A percentile compares a stretch with the other conserved stretches of the same genome.
phyloP scores from a whole-genome alignment of 306 rosid species.

The Gynostemma pentaphyllum region DNA sequence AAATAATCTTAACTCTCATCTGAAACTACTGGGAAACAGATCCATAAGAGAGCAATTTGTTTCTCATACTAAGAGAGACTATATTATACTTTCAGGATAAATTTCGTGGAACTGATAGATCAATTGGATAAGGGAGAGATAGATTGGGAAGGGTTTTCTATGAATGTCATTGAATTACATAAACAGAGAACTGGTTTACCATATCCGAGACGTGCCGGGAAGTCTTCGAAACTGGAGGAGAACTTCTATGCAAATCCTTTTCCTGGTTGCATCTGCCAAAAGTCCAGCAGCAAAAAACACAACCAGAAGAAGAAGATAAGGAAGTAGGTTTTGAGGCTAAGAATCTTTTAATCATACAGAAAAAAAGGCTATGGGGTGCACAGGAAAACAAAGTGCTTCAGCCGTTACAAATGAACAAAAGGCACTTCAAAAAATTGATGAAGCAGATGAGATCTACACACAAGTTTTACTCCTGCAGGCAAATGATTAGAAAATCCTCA shows the following conservation, averaged over 20 bases:
- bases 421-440: background rate
- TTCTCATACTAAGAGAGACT: background rate
- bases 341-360: conserved; percentile 12
- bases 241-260: conserved; percentile 86
- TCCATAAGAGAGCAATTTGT: background rate
- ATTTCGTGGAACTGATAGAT: conserved; percentile 63
- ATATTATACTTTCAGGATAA: conserved; percentile 39
- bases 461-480: background rate
- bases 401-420: background rate
- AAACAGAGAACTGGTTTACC: conserved; percentile 65
- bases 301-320: conserved; percentile 21
- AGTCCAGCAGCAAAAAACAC: conserved; percentile 25
- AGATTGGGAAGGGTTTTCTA: conserved; percentile 56
- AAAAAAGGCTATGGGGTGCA: background rate
- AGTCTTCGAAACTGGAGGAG: conserved; percentile 77
- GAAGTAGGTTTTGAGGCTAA: conserved; percentile 21
- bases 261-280: conserved; percentile 85
- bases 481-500: background rate
- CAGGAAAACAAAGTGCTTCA: conserved; percentile 2
- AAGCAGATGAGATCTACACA: background rate
- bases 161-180: conserved; percentile 43
- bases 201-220: conserved; percentile 57
- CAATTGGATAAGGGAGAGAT: conserved; percentile 36
- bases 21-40: background rate
- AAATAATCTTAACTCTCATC: background rate